These are phyloP conservation scores for Gossypium raimondii DNA, from an alignment of 345 rosid genomes.

Conservation along the genomic window DNA sequence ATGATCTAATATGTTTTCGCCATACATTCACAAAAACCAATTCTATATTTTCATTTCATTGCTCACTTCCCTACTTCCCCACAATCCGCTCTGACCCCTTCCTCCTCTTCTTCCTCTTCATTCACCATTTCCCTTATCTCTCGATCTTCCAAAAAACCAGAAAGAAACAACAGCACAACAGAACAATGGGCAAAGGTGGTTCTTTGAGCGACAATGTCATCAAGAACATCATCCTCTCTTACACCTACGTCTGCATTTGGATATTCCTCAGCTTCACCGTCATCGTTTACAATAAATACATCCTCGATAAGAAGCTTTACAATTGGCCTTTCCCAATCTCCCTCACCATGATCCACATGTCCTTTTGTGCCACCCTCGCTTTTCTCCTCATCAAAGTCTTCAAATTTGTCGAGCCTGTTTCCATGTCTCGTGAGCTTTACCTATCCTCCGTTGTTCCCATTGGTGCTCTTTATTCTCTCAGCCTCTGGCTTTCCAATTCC, in stretches of 20 bases:
- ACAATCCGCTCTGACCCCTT: conserved; percentile 13
- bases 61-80: background rate
- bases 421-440: conserved; percentile 74
- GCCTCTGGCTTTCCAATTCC: conserved; percentile 93
- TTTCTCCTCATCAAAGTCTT: conserved; percentile 80
- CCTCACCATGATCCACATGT: conserved; percentile 98
- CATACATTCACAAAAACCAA: background rate
- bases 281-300: conserved; percentile 96
- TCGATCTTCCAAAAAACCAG: background rate
- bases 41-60: background rate
- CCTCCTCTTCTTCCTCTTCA: conserved; percentile 13
- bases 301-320: conserved; percentile 95
- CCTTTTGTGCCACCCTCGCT: conserved; percentile 85
- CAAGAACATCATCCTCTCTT: conserved; percentile 86
- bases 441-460: conserved; percentile 87
- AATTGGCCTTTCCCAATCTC: conserved; percentile 97
- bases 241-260: conserved; percentile 90
- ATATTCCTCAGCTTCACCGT: conserved; percentile 98
- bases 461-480: conserved; percentile 83
- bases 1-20: background rate
- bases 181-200: conserved; percentile 80
- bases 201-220: conserved; percentile 77
- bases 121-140: conserved; percentile 18
- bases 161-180: background rate
- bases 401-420: conserved; percentile 81